Percentiles rank a stretch among this genome's conserved stretches.
Conservation (phyloP, 441 rosid genomes). For the Euphorbia celastroides region DNA sequence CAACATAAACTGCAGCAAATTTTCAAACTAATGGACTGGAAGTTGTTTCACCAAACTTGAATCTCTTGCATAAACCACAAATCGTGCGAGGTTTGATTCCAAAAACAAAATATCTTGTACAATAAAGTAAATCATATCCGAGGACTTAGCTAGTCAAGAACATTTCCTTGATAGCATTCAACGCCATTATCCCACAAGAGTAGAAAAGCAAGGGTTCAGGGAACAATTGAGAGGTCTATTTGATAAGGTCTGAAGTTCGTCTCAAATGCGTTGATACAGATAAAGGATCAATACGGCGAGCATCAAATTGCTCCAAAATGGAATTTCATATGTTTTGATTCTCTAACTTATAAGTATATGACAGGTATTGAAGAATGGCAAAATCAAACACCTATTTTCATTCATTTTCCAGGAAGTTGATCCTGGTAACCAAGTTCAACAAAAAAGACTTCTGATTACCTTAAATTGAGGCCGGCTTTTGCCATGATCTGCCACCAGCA, state of each 20-base stretch:
- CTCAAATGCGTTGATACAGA: background rate
- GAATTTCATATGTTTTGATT: background rate
- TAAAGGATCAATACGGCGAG: background rate
- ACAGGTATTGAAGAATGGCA: background rate
- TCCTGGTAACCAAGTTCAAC: background rate
- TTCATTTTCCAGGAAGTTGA: background rate
- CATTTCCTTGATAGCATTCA: background rate
- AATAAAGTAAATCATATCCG: background rate
- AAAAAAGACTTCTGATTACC: constrained; percentile 20
- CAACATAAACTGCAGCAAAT: background rate
- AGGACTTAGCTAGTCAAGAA: background rate
- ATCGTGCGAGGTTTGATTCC: background rate
- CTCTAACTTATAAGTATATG: background rate
- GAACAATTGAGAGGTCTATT: background rate
- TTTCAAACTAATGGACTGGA: background rate
- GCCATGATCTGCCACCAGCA: constrained; percentile 16
- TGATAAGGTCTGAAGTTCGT: background rate
- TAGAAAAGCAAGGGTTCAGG: background rate
- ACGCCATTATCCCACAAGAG: background rate
- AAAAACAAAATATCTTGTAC: background rate
- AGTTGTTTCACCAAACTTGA: background rate
- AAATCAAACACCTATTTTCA: background rate
- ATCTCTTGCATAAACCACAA: background rate
- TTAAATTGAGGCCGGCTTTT: constrained; percentile 19
- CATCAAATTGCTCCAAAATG: background rate